These are phyloP conservation scores for Tetrahymena malaccensis DNA, from an alignment of 73 alveolate species.

Conservation along the genomic window DNA sequence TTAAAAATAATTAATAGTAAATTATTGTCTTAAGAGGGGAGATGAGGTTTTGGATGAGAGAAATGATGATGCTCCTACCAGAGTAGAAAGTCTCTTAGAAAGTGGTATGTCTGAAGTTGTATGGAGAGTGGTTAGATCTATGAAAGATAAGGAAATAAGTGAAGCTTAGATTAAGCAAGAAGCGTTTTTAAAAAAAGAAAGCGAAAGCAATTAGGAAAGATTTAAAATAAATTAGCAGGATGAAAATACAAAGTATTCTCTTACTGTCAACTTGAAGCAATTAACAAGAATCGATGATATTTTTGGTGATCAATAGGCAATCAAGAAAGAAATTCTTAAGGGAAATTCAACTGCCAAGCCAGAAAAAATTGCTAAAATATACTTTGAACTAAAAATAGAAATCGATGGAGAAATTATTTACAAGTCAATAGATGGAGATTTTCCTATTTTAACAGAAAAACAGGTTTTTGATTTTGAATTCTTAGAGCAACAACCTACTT, in stretches of 20 bases:
- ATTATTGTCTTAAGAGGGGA: not conserved
- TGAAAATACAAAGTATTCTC: not conserved
- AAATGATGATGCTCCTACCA: not conserved
- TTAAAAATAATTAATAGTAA: not conserved
- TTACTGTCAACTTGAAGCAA: conserved; percentile 7
- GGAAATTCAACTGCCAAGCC: conserved; percentile 39
- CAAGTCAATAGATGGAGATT: not conserved
- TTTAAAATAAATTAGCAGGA: not conserved
- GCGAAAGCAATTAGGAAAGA: not conserved
- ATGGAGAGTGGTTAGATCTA: conserved; percentile 4
- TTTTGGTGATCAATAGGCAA: conserved; percentile 14
- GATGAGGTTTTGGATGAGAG: not conserved
- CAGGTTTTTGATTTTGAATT: not conserved
- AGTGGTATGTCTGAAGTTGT: not conserved
- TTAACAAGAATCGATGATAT: conserved; percentile 27
- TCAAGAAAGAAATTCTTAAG: conserved; percentile 8
- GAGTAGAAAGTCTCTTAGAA: not conserved
- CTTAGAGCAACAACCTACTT: not conserved
- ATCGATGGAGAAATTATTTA: not conserved
- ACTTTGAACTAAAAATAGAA: conserved; percentile 10
- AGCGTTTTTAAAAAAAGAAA: not conserved
- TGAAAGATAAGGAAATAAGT: conserved; percentile 17
- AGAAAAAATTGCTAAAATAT: conserved; percentile 11
- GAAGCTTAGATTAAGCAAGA: not conserved
- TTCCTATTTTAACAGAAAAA: not conserved